Evolutionary conservation across 306 rosid genomes (phyloP), one percentile per base, ranked within the genome.

Genomic region (Begonia masoniana): DNA sequence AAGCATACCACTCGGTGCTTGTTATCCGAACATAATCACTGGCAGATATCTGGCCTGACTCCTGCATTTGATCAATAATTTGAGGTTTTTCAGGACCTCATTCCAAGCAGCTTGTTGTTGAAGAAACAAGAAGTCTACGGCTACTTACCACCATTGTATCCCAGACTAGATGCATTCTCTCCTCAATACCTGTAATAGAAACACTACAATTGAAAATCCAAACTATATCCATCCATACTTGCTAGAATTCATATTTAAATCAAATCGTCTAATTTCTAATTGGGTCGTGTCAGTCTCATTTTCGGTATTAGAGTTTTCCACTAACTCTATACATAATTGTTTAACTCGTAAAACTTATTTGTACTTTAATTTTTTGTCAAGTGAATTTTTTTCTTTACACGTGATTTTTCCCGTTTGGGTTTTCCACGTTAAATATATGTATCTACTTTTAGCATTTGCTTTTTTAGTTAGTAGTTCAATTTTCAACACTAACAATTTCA

Each of bases 81-180:
- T 31, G 39, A 31, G 7, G 39, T 5, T 31, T 31, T 31, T 31
- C 49, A 12, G 54, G 10, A 47, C 42, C 56, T 19, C 39, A 31
- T 5, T 31, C 8, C 39, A 31, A 31, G 39, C 39, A 7, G 7
- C 39, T 31, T 31, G 39, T 31, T 6, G 1, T 31, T 65, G 43
- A 61, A 56, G 54, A 59, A 56, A 50, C 12, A 14, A 58, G 52
- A 54, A 61, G 62, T 42, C 54, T 24, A 39, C 42, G 63, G 72
- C 61, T 66, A 50, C 79, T 80, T 76, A 89, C 97, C 94, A 89
- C 95, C 95, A 89, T 76, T 21, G 74, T 85, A 74, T 85, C 82
- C 97, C 95, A 89, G 41, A 85, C 82, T 55, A 89, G 41, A 65
- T 85, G 97, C 97, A 89, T 89, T 71, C 97, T 80, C 74, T 89